Conservation (phyloP, 352 stramenopile species). For the Aphanomyces euteiches region DNA sequence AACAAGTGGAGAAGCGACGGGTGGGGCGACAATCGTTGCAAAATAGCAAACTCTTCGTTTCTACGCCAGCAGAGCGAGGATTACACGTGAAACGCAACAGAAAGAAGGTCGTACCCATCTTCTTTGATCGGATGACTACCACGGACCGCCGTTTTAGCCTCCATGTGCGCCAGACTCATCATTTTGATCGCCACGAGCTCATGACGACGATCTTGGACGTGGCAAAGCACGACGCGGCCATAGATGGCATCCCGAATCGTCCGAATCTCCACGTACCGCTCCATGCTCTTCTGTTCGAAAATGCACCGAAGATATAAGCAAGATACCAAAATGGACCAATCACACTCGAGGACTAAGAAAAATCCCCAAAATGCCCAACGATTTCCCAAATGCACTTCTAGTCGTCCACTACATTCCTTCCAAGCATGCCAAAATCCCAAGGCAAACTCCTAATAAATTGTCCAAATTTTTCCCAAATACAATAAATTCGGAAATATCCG, state of each 20-base stretch:
- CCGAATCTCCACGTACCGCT: constrained; percentile 44
- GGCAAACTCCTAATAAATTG: no score
- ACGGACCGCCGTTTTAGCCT: constrained; percentile 36
- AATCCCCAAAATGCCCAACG: background rate
- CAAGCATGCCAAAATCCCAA: no score
- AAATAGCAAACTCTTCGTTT: constrained; percentile 24
- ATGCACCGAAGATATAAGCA: background rate
- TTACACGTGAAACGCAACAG: background rate
- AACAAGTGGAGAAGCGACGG: constrained; percentile 41
- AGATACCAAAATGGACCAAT: background rate
- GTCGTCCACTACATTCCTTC: no score
- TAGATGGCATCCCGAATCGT: constrained; percentile 54
- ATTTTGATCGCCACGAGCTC: constrained; percentile 53
- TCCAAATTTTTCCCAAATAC: background rate
- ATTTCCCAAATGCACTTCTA: no score
- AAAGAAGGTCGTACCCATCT: constrained; percentile 21
- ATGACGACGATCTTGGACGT: constrained; percentile 35
- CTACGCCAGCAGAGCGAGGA: background rate
- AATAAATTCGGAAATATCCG: background rate
- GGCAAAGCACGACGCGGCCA: constrained; percentile 46
- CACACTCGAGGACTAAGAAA: background rate
- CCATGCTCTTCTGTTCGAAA: constrained; percentile 34
- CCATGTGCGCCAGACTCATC: constrained; percentile 62
- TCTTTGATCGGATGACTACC: constrained; percentile 20
- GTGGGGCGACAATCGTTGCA: constrained; percentile 11